These are phyloP conservation scores for Myxozyma monticola DNA, from an alignment of 805 yeast genomes.

Conservation along the genomic window DNA sequence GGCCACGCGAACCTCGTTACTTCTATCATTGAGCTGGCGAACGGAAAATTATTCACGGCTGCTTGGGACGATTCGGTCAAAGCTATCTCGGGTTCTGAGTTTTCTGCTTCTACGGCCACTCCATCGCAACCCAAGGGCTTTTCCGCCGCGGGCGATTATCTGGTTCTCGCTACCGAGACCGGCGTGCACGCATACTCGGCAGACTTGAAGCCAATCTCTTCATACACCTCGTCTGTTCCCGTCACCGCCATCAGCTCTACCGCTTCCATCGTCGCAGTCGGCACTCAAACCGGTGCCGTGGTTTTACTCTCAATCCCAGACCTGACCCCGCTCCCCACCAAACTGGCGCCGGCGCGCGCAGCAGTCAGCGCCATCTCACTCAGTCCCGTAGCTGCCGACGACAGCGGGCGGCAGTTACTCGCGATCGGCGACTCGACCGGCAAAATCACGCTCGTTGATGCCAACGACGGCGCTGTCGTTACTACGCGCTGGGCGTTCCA, in stretches of 20 bases:
- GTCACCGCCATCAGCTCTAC: conserved; percentile 24
- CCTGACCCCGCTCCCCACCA: conserved; percentile 34
- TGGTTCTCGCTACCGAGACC: conserved; percentile 49
- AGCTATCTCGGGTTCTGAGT: conserved; percentile 37
- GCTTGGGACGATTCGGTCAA: conserved; percentile 89
- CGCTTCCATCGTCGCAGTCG: conserved; percentile 24
- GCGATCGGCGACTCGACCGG: conserved; percentile 91
- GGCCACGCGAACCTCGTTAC: conserved; percentile 69
- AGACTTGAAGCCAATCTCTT: neutral
- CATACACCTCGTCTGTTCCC: conserved; percentile 6
- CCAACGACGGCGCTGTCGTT: conserved; percentile 49
- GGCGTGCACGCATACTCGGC: conserved; percentile 7
- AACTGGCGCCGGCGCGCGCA: conserved; percentile 52
- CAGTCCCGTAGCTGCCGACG: conserved; percentile 12
- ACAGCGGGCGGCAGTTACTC: conserved; percentile 41
- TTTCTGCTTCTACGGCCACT: conserved; percentile 40
- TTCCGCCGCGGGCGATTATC: conserved; percentile 40
- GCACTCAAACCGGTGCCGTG: conserved; percentile 21
- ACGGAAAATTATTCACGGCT: conserved; percentile 48
- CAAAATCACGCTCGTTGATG: conserved; percentile 71
- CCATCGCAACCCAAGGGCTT: conserved; percentile 55
- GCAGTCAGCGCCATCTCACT: conserved; percentile 48
- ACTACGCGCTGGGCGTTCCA: conserved; percentile 97
- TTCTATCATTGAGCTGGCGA: conserved; percentile 45
- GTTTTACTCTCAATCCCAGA: conserved; percentile 39